Evolutionary conservation across 352 stramenopile species (phyloP), one percentile per base, ranked within the genome.

Genomic region (Globisporangium parvum): DNA sequence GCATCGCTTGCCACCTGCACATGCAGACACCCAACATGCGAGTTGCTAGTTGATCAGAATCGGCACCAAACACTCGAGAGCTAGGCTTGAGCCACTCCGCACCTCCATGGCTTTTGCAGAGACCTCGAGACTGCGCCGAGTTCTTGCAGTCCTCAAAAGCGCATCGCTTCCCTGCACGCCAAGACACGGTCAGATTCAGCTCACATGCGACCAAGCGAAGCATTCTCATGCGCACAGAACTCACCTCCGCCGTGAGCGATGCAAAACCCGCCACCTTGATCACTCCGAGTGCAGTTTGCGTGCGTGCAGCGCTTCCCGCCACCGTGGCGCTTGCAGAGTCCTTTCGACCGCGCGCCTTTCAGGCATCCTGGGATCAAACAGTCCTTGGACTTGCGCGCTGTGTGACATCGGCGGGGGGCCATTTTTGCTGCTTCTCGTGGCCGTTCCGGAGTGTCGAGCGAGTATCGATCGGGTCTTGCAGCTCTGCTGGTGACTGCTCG

Each of bases 41-140:
- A 20, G 21, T 9, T 23, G n/a, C 28, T 2, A 51, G 17, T 47
- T n/a, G 39, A n/a, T 26, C 21, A 15, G 2, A n/a, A 1, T 18
- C 5, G 3, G 12, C 24, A 24, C 21, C 26, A 6, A 18, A 6
- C 31, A 44, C 21, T 1, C 1, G 2, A n/a, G 12, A 53, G 6
- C 10, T 20, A 23, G 5, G 15, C 26, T 23, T 37, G n/a, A 69
- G n/a, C n/a, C n/a, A n/a, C n/a, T n/a, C n/a, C n/a, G n/a, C n/a
- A 90, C 85, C 85, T 70, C 85, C 85, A 28, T 95, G 85, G 37
- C 68, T 91, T 63, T 95, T 95, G 73, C 85, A 95, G 0, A 93
- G 63, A 37, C 85, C 85, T 21, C 77, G 77, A 23, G 81, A 93
- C 54, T 93, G 83, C 2, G 84, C 82, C 0, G 82, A 90, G 53